A percentile compares a stretch with the other conserved stretches of the same genome.
phyloP scores from a whole-genome alignment of 106 monocot species.

The Dendrobium officinale region DNA sequence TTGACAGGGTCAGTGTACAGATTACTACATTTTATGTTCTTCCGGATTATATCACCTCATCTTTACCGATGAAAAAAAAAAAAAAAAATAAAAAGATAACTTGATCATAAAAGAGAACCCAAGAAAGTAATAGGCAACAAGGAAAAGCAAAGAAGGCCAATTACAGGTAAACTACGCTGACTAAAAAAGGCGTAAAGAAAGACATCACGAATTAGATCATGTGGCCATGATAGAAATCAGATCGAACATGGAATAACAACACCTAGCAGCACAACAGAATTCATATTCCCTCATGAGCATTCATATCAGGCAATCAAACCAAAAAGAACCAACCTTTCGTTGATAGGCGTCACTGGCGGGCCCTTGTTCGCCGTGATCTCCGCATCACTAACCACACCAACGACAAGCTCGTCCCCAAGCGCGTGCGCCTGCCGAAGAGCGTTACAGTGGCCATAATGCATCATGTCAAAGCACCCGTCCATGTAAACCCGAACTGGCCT shows the following conservation, averaged over 20 bases:
- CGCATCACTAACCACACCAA: conserved; percentile 85
- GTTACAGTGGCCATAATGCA: conserved; percentile 98
- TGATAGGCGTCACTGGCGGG: conserved; percentile 79
- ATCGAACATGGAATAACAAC: background rate
- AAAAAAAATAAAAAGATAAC: background rate
- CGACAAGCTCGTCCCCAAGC: conserved; percentile 86
- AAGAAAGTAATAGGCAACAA: background rate
- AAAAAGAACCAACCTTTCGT: conserved; percentile 46
- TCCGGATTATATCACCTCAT: no score
- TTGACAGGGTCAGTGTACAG: no score
- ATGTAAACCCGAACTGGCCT: conserved; percentile 81
- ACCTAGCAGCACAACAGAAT: background rate
- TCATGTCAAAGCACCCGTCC: conserved; percentile 99
- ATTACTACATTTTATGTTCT: no score
- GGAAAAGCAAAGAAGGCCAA: background rate
- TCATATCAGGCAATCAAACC: background rate
- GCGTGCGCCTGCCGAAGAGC: conserved; percentile 83
- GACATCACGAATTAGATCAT: background rate
- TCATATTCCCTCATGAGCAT: background rate
- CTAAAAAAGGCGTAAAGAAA: background rate
- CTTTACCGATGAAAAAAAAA: no score
- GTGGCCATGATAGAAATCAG: background rate
- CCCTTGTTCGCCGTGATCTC: conserved; percentile 95
- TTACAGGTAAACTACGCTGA: background rate
- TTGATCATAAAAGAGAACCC: background rate